Base-by-base conservation (phyloP, 495 filamentous ascomycete genomes). In the Penicillium bialowiezense region DNA sequence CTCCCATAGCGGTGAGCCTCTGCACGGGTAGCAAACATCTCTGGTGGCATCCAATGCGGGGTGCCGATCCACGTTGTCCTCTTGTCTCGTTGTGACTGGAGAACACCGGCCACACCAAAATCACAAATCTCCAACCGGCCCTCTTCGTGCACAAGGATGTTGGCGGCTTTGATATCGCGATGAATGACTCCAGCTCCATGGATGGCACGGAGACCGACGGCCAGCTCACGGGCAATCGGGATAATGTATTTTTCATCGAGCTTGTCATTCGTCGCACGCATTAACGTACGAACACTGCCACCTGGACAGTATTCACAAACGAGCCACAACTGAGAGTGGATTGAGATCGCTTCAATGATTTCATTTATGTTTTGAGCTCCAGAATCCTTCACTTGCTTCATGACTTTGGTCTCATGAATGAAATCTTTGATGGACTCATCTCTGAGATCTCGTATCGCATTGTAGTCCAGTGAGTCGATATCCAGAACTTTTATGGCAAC, bases 401-500 rank as follows among this genome's bases (percentile, higher is more conserved):
- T 78, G 5, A 92, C 84, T 46, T 80, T 87, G 54, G 93, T 91
- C 69, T 98, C 93, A 57, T 92, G 91, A 50, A 90, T 80, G 55
- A 91, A 89, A 54, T 91, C 87, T 59, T 84, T 83, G 63, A 93
- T 88, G 3, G 88, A 88, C 59, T 91, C 87, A 56, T 91, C 84
- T 48, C 84, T 83, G 23, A 84, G 82, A 55, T 88, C 86, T 15
- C 83, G 65, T 12, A 86, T 77, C 13, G 74, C 71, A 44, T 75
- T 73, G 58, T 82, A 85, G 68, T 97, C 93, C 41, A 84, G 74
- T 40, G 87, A 84, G 60, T 98, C 93, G n/a, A 96, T 86, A 60
- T 97, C 90, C 60, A 97, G 84, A 49, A 97, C 91, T 63, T 98
- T 98, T 63, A 98, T 84, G 4, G 95, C 95, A 3, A 97, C 90